Base-by-base conservation (phyloP, 192 early-diverging fungal species). In the Chytriomyces confervae region DNA sequence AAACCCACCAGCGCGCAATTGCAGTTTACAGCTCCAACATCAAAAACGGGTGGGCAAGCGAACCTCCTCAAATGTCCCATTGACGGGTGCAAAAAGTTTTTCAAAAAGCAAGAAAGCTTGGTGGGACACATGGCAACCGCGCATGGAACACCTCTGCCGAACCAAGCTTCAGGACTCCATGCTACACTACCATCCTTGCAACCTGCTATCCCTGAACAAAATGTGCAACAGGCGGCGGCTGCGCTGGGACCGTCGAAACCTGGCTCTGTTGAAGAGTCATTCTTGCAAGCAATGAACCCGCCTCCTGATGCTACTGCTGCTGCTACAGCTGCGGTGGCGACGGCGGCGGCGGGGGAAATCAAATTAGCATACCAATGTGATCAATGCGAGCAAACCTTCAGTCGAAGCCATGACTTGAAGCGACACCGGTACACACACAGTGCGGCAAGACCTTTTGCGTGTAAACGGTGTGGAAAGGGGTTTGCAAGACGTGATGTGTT, bases 371-470 rank as follows among this genome's bases (percentile, higher is more conserved):
- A 44, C 10, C 44, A 74, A 43, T 74, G 57, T 18, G n/a, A 61
- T 51, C 8, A 50, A n/a, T 74, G 72, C 18, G 72, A 74, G 6
- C 78, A 79, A 43, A 79, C 78, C 3, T 75, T 79, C 46, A 71
- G 66, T 11, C 63, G 79, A 29, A 62, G 50, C 44, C 74, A 76
- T 64, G 73, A 89, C 78, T 73, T 89, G n/a, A 87, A 87, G 74
- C 72, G 88, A 0, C 88, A 89, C 74, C 77, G 78, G 57, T 87
- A 87, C 72, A 85, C 86, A 43, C 88, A 89, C 75, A 80, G 81
- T 24, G 75, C 83, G 49, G 82, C 79, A 48, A 82, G 86, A 68
- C 88, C 88, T 7, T 87, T 82, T 77, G 53, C 49, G 5, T 89
- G 88, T 64, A 61, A 29, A 20, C 77, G 83, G 27, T 89, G 88